These are phyloP conservation scores for Stevia rebaudiana DNA, from an alignment of 140 eudicot species.

Conservation along the genomic window DNA sequence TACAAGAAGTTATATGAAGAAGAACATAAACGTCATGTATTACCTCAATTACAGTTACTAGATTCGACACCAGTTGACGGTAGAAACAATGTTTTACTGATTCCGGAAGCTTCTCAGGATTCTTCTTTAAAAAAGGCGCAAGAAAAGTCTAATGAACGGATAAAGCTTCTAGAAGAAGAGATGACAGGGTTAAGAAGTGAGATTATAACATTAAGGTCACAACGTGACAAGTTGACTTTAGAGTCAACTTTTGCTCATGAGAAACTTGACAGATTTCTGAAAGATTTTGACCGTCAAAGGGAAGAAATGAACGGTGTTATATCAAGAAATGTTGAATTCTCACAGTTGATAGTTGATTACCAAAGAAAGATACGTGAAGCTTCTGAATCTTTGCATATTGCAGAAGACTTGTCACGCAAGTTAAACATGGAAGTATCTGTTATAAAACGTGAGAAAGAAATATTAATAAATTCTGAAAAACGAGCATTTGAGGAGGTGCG, in stretches of 20 bases:
- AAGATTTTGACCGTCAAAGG: conserved; percentile 78
- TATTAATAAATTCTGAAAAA: conserved; percentile 64
- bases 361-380: conserved; percentile 80
- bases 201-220: conserved; percentile 54
- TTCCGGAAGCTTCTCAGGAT: conserved; percentile 56
- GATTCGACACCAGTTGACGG: conserved; percentile 34
- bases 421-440: conserved; percentile 85
- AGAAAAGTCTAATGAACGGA: conserved; percentile 48
- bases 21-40: conserved; percentile 60
- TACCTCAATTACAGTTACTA: conserved; percentile 21
- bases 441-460: conserved; percentile 70
- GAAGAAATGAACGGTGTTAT: conserved; percentile 53
- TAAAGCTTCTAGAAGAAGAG: conserved; percentile 73
- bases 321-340: conserved; percentile 81
- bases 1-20: conserved; percentile 82
- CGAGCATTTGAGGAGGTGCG: conserved; percentile 88
- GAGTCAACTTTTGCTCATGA: conserved; percentile 75
- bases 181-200: conserved; percentile 44
- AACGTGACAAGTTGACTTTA: conserved; percentile 57
- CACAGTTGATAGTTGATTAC: conserved; percentile 72
- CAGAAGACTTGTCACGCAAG: conserved; percentile 76
- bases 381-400: conserved; percentile 53
- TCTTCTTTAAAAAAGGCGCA: conserved; percentile 38
- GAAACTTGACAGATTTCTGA: conserved; percentile 66
- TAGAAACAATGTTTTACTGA: conserved; percentile 37